Percentiles rank a stretch among this genome's conserved stretches.
Conservation (phyloP, 1,139 yeast species). For the Candida sojae region DNA sequence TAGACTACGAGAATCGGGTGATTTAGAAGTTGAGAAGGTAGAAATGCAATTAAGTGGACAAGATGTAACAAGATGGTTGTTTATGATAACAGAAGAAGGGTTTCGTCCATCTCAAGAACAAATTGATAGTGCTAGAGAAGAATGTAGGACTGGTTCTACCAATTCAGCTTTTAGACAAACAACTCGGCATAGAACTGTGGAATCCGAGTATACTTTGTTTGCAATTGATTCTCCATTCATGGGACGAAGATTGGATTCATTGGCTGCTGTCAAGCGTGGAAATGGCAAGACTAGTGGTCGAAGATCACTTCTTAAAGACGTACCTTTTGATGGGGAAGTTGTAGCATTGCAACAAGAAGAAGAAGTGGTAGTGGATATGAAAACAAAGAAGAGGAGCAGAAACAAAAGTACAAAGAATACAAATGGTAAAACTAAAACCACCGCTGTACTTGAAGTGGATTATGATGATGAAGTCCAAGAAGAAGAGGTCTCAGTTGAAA, state of each 20-base stretch:
- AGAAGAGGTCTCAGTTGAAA: background rate
- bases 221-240: slow-evolving; percentile 13
- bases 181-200: slow-evolving; percentile 24
- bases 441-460: too few relatives aligned
- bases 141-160: slow-evolving; percentile 18
- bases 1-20: slow-evolving; percentile 22
- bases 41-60: slow-evolving; percentile 31
- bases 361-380: slow-evolving; percentile 9
- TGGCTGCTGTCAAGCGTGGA: slow-evolving; percentile 10
- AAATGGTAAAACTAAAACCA: background rate
- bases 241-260: slow-evolving; percentile 23
- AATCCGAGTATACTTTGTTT: slow-evolving; percentile 32
- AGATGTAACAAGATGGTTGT: slow-evolving; percentile 31
- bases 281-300: too few relatives aligned
- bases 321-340: slow-evolving; percentile 4
- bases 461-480: background rate
- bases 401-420: background rate
- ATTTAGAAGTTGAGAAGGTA: slow-evolving; percentile 31
- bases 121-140: slow-evolving; percentile 26
- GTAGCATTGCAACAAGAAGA: background rate
- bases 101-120: slow-evolving; percentile 28
- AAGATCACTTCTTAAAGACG: background rate
- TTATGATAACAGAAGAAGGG: slow-evolving; percentile 30
- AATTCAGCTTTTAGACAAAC: background rate
- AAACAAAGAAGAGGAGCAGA: slow-evolving; percentile 13